Evolutionary conservation across 2,329 filamentous ascomycete species (phyloP).

Genomic region (Epichloe elymi): DNA sequence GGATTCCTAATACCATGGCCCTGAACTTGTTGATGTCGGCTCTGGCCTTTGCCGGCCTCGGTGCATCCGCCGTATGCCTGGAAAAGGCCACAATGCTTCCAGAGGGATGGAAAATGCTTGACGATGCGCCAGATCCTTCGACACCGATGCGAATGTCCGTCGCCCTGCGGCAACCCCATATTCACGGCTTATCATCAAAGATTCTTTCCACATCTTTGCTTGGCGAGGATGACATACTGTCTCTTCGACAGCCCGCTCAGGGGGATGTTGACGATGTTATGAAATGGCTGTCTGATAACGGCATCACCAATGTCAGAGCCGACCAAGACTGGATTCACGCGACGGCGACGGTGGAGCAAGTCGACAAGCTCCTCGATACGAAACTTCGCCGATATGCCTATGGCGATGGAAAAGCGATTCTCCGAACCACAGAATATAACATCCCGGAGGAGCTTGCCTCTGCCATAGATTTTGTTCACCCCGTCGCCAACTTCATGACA

Average conservation of each 20-base stretch:
- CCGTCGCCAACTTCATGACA: constrained; percentile 35
- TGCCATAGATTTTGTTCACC: constrained; percentile 33
- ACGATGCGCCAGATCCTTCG: constrained; percentile 11
- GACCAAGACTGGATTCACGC: constrained; percentile 30
- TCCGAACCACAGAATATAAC: constrained; percentile 31
- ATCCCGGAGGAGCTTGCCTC: constrained; percentile 26
- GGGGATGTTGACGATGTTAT: constrained; percentile 23
- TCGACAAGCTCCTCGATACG: constrained; percentile 28
- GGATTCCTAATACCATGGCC: constrained; percentile 6
- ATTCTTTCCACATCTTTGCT: constrained; percentile 18
- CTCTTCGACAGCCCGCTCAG: constrained; percentile 22
- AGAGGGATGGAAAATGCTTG: constrained; percentile 17
- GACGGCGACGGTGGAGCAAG: constrained; percentile 24
- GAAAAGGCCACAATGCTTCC: constrained; percentile 17
- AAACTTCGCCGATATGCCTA: constrained; percentile 30
- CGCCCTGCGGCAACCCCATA: constrained; percentile 19
- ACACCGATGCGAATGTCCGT: constrained; percentile 18
- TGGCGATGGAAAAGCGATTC: constrained; percentile 20
- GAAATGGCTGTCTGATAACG: constrained; percentile 27
- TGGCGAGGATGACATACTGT: constrained; percentile 21
- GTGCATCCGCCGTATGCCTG: constrained; percentile 12
- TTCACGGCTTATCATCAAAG: constrained; percentile 13
- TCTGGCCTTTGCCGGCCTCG: constrained; percentile 13
- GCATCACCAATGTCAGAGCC: constrained; percentile 18
- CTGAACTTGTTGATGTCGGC: constrained; percentile 6